Base-by-base conservation (phyloP, 495 filamentous ascomycete genomes). In the Usnea hakonensis region DNA sequence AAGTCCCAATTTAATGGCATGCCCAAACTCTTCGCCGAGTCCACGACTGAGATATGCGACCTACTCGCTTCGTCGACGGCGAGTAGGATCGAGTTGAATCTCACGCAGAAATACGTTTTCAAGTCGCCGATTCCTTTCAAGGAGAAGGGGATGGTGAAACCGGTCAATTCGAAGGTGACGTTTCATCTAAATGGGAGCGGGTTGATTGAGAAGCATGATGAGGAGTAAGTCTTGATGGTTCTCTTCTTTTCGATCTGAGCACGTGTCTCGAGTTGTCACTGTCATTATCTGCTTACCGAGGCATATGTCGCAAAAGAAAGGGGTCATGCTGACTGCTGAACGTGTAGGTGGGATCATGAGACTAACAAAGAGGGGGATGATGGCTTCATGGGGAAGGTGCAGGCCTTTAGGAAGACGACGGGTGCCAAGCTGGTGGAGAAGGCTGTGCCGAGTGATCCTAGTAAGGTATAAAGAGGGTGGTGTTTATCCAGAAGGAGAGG, bases 1-100 rank as follows among this genome's bases (percentile, higher is more conserved):
- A 48, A 38, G 1, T 63, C 64, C 13, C 64, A 63, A 28, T 66
- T 66, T 61, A 66, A 66, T 41, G 60, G 60, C 28, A 66, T 66
- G 64, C 64, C 64, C 23, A 66, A 64, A 36, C 48, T 66, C 64
- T 66, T 66, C 61, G 61, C 64, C 48, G 60, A 63, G 35, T 60
- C 56, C 56, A 36, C 44, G 32, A 66, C 64, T 16, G 21, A 64
- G 61, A 66, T 55, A n/a, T 66, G 64, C 61, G 60, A 63, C 36
- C 36, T 66, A 5, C 58, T 64, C 23, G 64, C 60, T 10, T 50
- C 63, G 32, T 46, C 55, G 36, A 33, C 63, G 16, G 14, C 46
- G 14, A 38, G 33, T 9, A 7, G 23, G 23, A 26, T 65, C 10
- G 64, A 61, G 8, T 19, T 66, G 17, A 64, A 66, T 19, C 46